Conservation (phyloP, 331 rosid genomes). For the Stylosanthes scabra region DNA sequence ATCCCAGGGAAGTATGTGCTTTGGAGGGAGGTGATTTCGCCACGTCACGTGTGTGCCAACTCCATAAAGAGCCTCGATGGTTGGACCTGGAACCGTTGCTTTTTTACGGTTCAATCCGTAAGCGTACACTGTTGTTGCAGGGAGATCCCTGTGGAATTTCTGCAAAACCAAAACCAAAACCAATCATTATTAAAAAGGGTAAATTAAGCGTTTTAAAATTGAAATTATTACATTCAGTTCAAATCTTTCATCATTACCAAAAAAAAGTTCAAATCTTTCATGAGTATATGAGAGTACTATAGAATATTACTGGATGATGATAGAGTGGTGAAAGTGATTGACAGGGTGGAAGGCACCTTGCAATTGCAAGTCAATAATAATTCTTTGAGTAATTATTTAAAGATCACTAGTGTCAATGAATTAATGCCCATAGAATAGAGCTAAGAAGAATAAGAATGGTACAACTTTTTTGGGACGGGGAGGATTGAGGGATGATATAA, state of each 20-base stretch:
- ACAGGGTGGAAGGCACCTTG: conserved; percentile 43
- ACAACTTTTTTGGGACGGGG: too few relatives aligned
- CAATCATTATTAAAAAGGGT: too few relatives aligned
- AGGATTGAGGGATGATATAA: too few relatives aligned
- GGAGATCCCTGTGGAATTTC: conserved; percentile 87
- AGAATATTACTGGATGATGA: conserved; percentile 5
- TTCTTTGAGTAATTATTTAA: not conserved
- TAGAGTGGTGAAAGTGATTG: not conserved
- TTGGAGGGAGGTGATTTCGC: conserved; percentile 74
- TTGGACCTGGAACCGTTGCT: conserved; percentile 91
- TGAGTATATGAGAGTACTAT: too few relatives aligned
- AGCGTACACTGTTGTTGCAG: conserved; percentile 74
- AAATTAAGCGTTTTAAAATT: too few relatives aligned
- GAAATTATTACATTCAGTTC: too few relatives aligned
- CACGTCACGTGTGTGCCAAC: conserved; percentile 69
- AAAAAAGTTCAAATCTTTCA: too few relatives aligned
- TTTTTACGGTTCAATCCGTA: conserved; percentile 47
- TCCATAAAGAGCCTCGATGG: conserved; percentile 71
- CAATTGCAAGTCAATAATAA: not conserved
- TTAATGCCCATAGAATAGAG: not conserved
- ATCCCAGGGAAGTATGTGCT: conserved; percentile 91
- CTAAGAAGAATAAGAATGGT: too few relatives aligned
- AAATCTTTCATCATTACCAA: too few relatives aligned
- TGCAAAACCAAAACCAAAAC: too few relatives aligned
- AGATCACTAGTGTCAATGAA: conserved; percentile 28